Percentiles rank a stretch among this genome's conserved stretches.
Evolutionary conservation across 495 filamentous ascomycete species (phyloP).

Genomic region (Tuber calosporum): DNA sequence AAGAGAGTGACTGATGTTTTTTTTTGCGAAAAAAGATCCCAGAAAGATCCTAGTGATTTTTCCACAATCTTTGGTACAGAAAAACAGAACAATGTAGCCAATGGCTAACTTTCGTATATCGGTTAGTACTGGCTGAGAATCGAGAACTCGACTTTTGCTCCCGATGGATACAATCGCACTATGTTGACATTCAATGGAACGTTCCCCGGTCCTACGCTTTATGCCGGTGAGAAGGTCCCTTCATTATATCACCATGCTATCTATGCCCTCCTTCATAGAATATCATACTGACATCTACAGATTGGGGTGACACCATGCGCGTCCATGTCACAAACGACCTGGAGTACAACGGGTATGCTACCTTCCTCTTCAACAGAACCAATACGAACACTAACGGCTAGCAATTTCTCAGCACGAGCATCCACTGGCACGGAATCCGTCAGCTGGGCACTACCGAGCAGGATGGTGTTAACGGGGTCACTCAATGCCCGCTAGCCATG

Average conservation of each 20-base stretch:
- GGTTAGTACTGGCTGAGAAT: conserved; percentile 44
- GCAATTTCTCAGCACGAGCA: conserved; percentile 17
- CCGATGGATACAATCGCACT: conserved; percentile 49
- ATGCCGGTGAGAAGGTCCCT: conserved; percentile 29
- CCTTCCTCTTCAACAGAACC: background rate
- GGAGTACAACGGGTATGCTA: conserved; percentile 25
- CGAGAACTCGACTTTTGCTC: conserved; percentile 45
- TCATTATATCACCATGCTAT: conserved; percentile 46
- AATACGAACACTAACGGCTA: background rate
- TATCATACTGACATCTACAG: conserved; percentile 36
- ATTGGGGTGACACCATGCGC: conserved; percentile 36
- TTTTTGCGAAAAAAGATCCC: background rate
- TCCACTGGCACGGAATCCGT: conserved; percentile 63
- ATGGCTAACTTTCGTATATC: background rate
- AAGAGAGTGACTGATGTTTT: background rate
- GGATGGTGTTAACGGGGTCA: conserved; percentile 56
- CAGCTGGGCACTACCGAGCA: conserved; percentile 55
- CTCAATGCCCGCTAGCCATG: conserved; percentile 57
- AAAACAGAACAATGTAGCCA: background rate
- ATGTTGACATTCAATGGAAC: conserved; percentile 52
- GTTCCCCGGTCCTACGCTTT: conserved; percentile 53
- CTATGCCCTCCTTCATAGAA: conserved; percentile 49
- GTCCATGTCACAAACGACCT: conserved; percentile 38
- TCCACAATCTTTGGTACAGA: background rate
- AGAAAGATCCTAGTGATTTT: background rate